Evolutionary conservation across 345 rosid genomes (phyloP).

Genomic region (Bruguiera sexangula): DNA sequence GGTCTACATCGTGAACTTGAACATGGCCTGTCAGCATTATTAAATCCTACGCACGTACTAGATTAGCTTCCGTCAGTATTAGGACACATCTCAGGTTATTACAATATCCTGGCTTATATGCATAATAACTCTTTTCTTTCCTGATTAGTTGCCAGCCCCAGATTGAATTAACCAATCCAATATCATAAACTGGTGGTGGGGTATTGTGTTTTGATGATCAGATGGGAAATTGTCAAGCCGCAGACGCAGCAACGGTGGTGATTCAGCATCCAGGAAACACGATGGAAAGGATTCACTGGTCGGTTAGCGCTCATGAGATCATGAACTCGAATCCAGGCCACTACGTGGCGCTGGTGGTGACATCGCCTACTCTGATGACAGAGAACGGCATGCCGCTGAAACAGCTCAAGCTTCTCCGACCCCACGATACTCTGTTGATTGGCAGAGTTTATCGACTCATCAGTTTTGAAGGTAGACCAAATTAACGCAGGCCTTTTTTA

Average conservation of each 20-base stretch:
- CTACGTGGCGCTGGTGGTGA: slow-evolving; percentile 69
- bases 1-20: slow-evolving; percentile 9
- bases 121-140: no score
- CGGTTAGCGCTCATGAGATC: slow-evolving; percentile 63
- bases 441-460: slow-evolving; percentile 75
- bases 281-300: slow-evolving; percentile 68
- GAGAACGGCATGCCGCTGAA: slow-evolving; percentile 52
- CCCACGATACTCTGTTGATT: slow-evolving; percentile 60
- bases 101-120: neutral
- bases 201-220: neutral
- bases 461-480: slow-evolving; percentile 62
- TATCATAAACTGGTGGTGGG: neutral
- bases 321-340: slow-evolving; percentile 78
- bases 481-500: neutral
- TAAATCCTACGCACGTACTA: neutral
- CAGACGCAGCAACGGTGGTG: slow-evolving; percentile 73
- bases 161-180: neutral
- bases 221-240: slow-evolving; percentile 95
- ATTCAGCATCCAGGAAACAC: slow-evolving; percentile 76
- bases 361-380: slow-evolving; percentile 38
- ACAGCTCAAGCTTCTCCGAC: slow-evolving; percentile 83
- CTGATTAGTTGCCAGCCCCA: neutral
- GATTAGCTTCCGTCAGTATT: neutral
- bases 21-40: neutral
- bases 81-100: neutral